Evolutionary conservation across 2,329 filamentous ascomycete genomes (phyloP), one percentile per base, ranked within the genome.

Genomic region (Trichoderma polysporum): DNA sequence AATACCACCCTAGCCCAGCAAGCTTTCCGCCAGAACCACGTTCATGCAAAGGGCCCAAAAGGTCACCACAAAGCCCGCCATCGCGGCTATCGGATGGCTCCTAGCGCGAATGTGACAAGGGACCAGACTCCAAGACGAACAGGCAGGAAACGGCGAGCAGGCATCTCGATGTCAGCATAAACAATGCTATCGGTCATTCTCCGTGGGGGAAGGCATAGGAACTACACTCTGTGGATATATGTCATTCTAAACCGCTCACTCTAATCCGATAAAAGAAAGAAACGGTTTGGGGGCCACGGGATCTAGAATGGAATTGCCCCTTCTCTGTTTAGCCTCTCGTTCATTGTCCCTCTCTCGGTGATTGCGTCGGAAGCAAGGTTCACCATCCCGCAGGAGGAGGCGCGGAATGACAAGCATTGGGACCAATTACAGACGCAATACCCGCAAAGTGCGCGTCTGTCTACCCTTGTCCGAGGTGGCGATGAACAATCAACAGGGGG

Each of bases 51-150:
- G 35, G 31, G 1, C 17, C 1, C 27, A n/a, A 54, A 22, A 29
- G 35, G 49, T 22, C 47, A 22, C 15, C 25, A 53, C 19, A 64
- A 41, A 58, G 53, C 53, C 41, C 62, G 62, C 62, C 52, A 29
- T 66, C 52, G 62, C 62, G 62, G 62, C 53, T 66, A 66, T 66
- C 62, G 62, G 62, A 66, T 12, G 53, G 29, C 33, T 58, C 39
- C 53, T 58, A 66, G 62, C 62, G 62, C 62, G 39, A 19, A 50
- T 4, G 31, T 27, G 53, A 35, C 37, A 63, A 45, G 37, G n/a
- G 53, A 31, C 53, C 49, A 10, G 49, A 25, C 8, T 22, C 45
- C 15, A 4, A 29, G 33, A 57, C 33, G 53, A 57, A 39, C 33
- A 10, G 25, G 31, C 22, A n/a, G 29, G 41, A 45, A 12, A 8